phyloP scores from a whole-genome alignment of 805 yeast genomes.

The Nakazawaea wyomingensis region DNA sequence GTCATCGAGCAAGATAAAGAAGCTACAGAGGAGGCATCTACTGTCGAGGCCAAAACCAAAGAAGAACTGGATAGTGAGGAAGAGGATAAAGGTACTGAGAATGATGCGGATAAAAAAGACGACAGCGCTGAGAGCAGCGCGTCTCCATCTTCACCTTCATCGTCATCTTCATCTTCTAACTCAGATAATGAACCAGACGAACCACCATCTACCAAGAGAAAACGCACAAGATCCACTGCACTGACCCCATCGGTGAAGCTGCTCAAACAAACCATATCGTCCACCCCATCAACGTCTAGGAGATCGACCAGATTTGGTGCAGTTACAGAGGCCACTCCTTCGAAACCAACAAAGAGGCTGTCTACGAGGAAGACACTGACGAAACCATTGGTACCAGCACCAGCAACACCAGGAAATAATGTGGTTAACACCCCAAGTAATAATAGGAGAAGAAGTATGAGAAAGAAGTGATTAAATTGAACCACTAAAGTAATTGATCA shows the following conservation, averaged over 20 bases:
- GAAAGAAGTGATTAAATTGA: conserved; percentile 7
- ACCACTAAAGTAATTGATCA: too few relatives aligned
- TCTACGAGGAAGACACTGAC: conserved; percentile 1
- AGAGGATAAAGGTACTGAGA: conserved; percentile 2
- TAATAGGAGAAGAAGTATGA: conserved; percentile 10
- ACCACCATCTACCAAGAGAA: background rate
- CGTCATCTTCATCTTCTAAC: background rate
- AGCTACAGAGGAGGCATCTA: conserved; percentile 9
- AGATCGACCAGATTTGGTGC: conserved; percentile 6
- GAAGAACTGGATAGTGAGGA: conserved; percentile 6
- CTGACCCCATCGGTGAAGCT: conserved; percentile 7
- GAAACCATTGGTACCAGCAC: background rate
- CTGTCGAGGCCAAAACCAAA: background rate
- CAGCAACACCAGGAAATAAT: conserved; percentile 1
- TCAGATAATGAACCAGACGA: background rate
- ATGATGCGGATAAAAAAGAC: background rate
- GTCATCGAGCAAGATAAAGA: conserved; percentile 6
- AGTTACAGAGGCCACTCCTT: conserved; percentile 8
- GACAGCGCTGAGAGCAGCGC: too few relatives aligned
- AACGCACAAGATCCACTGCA: conserved; percentile 7
- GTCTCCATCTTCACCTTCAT: too few relatives aligned
- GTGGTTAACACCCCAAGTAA: conserved; percentile 7
- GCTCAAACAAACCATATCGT: background rate
- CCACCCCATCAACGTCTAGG: conserved; percentile 7
- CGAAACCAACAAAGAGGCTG: conserved; percentile 9